Base-by-base conservation (phyloP, 148 eudicot genomes). In the Vaccinium macrocarpon region DNA sequence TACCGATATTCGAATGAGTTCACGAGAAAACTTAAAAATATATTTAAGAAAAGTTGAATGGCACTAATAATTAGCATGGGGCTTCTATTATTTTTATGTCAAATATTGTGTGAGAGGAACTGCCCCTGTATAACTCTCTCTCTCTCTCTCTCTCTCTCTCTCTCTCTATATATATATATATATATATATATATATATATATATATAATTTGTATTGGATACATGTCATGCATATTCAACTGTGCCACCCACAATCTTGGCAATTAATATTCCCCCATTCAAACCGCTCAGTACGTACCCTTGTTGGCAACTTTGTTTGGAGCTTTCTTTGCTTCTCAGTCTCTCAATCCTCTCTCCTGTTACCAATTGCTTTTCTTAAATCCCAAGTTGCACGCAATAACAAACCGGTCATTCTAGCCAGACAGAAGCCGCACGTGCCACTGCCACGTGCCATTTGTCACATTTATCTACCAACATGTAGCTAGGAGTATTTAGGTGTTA, bases 201-300 rank as follows among this genome's bases (percentile, higher is more conserved):
- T 53, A 51, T 80, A 64, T 1, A 1, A 50, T n/a, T 32, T 70
- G 19, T 68, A 19, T 79, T 9, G 3, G 42, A 38, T 38, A 38
- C 4, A 71, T 80, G 84, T 79, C 38, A 68, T 84, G 18, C 56
- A 50, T 72, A 89, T 84, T 86, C 84, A 70, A 82, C 84, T 82
- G 83, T 61, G 82, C 80, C 88, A 88, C 71, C 87, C 59, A 86
- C 91, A 87, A 85, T 66, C 84, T 83, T 84, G 80, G 74, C 82
- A 88, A 83, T 91, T 91, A 88, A 89, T 88, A 82, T 86, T 86
- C 79, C 84, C 53, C 66, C 66, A 7, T 53, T 42, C 51, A 52
- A 68, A 42, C 68, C 82, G 29, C 72, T 46, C 50, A 42, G 46
- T 4, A 42, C 46, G 46, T 42, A 25, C 79, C 74, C 16, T 59